phyloP scores from a whole-genome alignment of 2,329 filamentous ascomycete genomes.

The Coleophoma cylindrospora region DNA sequence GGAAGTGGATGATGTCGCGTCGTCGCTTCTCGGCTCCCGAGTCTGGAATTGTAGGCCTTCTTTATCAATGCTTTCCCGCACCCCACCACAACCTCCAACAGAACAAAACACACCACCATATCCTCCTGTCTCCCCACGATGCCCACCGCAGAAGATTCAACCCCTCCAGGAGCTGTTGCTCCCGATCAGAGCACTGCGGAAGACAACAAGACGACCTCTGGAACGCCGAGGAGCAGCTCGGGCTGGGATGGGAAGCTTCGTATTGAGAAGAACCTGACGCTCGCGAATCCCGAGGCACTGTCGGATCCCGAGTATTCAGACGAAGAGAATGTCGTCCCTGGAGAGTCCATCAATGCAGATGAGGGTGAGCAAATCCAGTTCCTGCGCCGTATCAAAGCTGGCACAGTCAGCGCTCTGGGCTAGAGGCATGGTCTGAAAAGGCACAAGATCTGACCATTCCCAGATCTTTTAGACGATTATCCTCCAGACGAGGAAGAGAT shows the following conservation, averaged over 20 bases:
- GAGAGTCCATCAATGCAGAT: conserved; percentile 74
- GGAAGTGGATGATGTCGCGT: no score
- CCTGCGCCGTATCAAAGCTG: no score
- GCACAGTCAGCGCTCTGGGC: no score
- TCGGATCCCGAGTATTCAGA: conserved; percentile 85
- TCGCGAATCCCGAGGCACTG: conserved; percentile 76
- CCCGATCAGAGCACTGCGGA: conserved; percentile 13
- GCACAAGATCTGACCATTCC: not conserved
- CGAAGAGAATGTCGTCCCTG: conserved; percentile 60
- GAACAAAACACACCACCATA: not conserved
- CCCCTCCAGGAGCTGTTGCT: conserved; percentile 13
- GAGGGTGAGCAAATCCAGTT: conserved; percentile 52
- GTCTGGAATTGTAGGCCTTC: no score
- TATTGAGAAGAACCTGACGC: conserved; percentile 61
- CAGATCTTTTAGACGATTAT: conserved; percentile 58
- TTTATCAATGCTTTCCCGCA: not conserved
- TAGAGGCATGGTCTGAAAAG: no score
- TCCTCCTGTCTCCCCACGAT: conserved; percentile 2
- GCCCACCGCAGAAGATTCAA: conserved; percentile 16
- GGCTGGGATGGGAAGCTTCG: conserved; percentile 85
- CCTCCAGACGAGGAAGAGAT: conserved; percentile 68
- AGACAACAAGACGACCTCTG: conserved; percentile 16
- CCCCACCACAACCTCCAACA: not conserved
- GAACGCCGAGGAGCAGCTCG: conserved; percentile 44
- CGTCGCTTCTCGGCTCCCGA: no score